Evolutionary conservation across 257 asterid genomes (phyloP).

Genomic region (Cordia subcordata): DNA sequence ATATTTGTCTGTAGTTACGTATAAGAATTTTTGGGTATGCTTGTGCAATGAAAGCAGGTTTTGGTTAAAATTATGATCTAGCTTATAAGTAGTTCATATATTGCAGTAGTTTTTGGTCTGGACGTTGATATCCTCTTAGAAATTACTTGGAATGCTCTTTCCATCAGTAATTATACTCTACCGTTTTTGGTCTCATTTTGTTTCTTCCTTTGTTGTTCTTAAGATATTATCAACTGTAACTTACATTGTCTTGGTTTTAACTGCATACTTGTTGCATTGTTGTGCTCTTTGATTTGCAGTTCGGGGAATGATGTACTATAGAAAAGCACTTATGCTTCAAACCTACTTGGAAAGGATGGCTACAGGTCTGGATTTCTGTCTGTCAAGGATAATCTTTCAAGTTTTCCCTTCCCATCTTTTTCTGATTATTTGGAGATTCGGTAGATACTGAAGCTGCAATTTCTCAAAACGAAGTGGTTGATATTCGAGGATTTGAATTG

Average conservation of each 20-base stretch:
- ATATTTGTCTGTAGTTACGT: too few relatives aligned
- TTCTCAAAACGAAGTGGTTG: conserved; percentile 39
- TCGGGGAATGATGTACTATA: conserved; percentile 99
- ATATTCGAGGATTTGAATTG: conserved; percentile 77
- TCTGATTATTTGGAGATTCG: conserved; percentile 12
- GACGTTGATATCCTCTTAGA: neutral
- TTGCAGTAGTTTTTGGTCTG: neutral
- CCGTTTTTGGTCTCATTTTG: neutral
- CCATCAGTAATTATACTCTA: neutral
- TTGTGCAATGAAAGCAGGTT: neutral
- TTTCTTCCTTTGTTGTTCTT: neutral
- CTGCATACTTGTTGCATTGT: conserved; percentile 10
- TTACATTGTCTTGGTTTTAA: neutral
- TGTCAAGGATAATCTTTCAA: conserved; percentile 7
- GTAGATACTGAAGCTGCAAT: conserved; percentile 72
- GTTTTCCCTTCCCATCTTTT: conserved; percentile 8
- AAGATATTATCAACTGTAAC: neutral
- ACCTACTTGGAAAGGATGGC: conserved; percentile 67
- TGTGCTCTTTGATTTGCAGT: conserved; percentile 44
- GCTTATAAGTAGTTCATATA: neutral
- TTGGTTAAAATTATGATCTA: neutral
- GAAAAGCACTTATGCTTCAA: conserved; percentile 98
- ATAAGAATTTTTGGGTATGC: too few relatives aligned
- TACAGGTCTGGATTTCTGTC: conserved; percentile 44
- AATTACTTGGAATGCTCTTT: neutral